These are phyloP conservation scores for Xenoacremonium recifei DNA, from an alignment of 2,329 filamentous ascomycete genomes.

Conservation along the genomic window DNA sequence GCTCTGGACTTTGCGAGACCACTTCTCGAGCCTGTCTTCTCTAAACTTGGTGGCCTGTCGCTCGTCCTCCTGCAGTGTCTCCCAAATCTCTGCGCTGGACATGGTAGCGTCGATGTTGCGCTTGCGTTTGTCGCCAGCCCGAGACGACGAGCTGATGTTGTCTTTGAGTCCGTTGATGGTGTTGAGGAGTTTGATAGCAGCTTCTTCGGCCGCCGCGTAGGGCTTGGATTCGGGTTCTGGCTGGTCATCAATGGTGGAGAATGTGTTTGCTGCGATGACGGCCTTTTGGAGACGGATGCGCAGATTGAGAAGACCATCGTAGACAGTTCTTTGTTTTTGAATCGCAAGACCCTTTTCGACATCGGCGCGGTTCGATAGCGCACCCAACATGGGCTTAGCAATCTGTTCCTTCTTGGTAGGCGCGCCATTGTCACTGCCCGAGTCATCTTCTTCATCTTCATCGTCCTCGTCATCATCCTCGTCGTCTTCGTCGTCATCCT, in stretches of 20 bases:
- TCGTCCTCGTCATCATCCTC: slow-evolving; percentile 38
- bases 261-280: slow-evolving; percentile 76
- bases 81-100: slow-evolving; percentile 68
- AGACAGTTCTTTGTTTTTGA: slow-evolving; percentile 79
- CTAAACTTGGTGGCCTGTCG: slow-evolving; percentile 57
- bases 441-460: slow-evolving; percentile 34
- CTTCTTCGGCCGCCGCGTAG: slow-evolving; percentile 78
- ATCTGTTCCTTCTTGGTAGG: slow-evolving; percentile 24
- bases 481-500: slow-evolving; percentile 32
- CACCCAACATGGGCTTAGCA: slow-evolving; percentile 33
- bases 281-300: slow-evolving; percentile 94
- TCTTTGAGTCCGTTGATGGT: slow-evolving; percentile 71
- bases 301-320: slow-evolving; percentile 84
- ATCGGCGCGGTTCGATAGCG: slow-evolving; percentile 48
- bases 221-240: slow-evolving; percentile 43
- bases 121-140: slow-evolving; percentile 62
- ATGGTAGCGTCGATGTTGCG: slow-evolving; percentile 52
- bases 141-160: slow-evolving; percentile 52
- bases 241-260: slow-evolving; percentile 47
- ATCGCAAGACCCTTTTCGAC: slow-evolving; percentile 83
- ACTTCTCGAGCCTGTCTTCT: slow-evolving; percentile 78
- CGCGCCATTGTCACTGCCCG: slow-evolving; percentile 27
- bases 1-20: slow-evolving; percentile 68
- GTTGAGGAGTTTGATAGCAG: slow-evolving; percentile 81
- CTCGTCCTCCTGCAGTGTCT: slow-evolving; percentile 67